Conservation (phyloP, 805 yeast genomes). For the Pichia nanzhaoensis region DNA sequence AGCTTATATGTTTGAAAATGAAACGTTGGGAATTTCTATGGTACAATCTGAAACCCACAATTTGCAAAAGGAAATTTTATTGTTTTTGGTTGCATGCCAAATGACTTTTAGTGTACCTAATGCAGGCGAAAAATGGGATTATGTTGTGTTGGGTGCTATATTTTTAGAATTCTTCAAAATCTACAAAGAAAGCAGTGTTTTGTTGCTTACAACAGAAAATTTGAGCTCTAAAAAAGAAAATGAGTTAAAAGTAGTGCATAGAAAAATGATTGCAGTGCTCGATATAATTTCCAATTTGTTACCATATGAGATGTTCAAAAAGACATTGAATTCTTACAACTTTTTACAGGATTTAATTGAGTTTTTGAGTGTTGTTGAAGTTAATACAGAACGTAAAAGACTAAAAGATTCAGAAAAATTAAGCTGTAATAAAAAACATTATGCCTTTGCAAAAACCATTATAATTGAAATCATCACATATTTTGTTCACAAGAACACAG, state of each 20-base stretch:
- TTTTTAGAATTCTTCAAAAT: conserved; percentile 25
- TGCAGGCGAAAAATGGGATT: conserved; percentile 2
- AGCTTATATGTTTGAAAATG: conserved; percentile 1
- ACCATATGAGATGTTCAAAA: conserved; percentile 34
- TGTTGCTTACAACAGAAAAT: conserved; percentile 1
- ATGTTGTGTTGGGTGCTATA: conserved; percentile 6
- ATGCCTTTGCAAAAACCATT: conserved; percentile 62
- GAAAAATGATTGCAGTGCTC: conserved; percentile 22
- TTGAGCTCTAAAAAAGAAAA: conserved; percentile 2
- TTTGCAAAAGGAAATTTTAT: not conserved
- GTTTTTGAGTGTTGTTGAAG: conserved; percentile 36
- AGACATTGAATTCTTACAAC: conserved; percentile 36
- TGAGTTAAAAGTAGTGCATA: conserved; percentile 14
- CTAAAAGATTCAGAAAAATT: conserved; percentile 24
- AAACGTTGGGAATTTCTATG: conserved; percentile 5
- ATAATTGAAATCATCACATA: conserved; percentile 61
- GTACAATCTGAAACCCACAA: not conserved
- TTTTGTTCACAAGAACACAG: conserved; percentile 43
- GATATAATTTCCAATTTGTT: conserved; percentile 39
- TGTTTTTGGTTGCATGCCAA: conserved; percentile 6
- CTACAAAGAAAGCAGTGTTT: conserved; percentile 13
- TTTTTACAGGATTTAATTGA: conserved; percentile 31
- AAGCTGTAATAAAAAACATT: conserved; percentile 27
- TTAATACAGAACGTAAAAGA: conserved; percentile 31
- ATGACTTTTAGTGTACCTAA: conserved; percentile 2